Conservation (phyloP, 352 stramenopile species). For the Phytophthora podocarpi region DNA sequence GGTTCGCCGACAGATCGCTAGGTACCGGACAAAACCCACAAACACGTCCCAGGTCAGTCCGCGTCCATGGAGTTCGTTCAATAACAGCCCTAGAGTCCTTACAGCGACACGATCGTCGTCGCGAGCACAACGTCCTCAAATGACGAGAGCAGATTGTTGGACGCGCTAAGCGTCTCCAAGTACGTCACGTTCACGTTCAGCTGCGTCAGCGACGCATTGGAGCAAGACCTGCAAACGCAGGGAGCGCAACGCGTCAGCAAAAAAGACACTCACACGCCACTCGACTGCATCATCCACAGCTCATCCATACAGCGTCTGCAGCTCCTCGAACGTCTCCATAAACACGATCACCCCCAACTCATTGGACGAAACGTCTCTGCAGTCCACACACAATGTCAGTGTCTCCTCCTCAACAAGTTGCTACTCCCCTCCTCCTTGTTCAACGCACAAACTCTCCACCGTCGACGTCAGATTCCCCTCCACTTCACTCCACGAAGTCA, state of each 20-base stretch:
- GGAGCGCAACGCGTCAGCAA: neutral
- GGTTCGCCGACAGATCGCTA: conserved; percentile 39
- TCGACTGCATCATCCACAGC: neutral
- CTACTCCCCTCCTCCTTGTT: neutral
- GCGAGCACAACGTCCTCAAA: conserved; percentile 29
- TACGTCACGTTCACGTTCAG: conserved; percentile 34
- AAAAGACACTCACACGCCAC: neutral
- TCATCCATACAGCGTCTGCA: conserved; percentile 32
- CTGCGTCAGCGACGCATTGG: conserved; percentile 30
- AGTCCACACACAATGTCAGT: neutral
- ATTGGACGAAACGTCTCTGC: conserved; percentile 36
- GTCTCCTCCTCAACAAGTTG: neutral
- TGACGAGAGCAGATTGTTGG: conserved; percentile 30
- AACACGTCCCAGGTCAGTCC: neutral
- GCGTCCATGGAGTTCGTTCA: too few relatives aligned
- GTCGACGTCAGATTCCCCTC: conserved; percentile 24
- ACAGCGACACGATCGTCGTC: conserved; percentile 37
- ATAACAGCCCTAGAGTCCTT: neutral
- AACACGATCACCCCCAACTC: conserved; percentile 19
- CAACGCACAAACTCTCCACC: conserved; percentile 24
- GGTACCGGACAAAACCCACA: too few relatives aligned
- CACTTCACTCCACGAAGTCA: conserved; percentile 27
- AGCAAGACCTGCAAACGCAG: conserved; percentile 24
- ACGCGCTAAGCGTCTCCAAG: conserved; percentile 26
- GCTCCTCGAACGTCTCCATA: conserved; percentile 19